Conservation (phyloP, 2,329 filamentous ascomycete species). For the Aspergillus nomiae region DNA sequence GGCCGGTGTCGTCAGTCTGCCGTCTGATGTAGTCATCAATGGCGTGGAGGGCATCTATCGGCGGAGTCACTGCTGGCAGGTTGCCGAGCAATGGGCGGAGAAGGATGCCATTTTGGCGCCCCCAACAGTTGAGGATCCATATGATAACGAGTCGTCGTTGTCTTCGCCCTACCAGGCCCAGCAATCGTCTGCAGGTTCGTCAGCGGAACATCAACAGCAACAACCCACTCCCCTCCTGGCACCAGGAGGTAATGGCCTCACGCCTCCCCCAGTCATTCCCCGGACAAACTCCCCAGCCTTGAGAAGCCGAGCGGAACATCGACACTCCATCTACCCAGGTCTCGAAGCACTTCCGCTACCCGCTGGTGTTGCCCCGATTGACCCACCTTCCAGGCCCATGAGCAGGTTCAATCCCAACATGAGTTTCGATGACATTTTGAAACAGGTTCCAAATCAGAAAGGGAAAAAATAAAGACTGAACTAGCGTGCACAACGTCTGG, state of each 20-base stretch:
- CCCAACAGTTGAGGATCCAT: slow-evolving; percentile 36
- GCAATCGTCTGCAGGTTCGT: slow-evolving; percentile 40
- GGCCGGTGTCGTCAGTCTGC: slow-evolving; percentile 62
- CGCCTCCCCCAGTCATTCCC: slow-evolving; percentile 38
- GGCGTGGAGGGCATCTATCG: slow-evolving; percentile 69
- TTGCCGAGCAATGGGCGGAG: slow-evolving; percentile 63
- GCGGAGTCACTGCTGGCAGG: slow-evolving; percentile 69
- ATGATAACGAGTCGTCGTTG: slow-evolving; percentile 40
- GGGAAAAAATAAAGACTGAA: slow-evolving; percentile 35
- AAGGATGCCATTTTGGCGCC: slow-evolving; percentile 38
- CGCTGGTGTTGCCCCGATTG: slow-evolving; percentile 44
- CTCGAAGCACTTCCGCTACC: slow-evolving; percentile 49
- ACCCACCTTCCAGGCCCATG: slow-evolving; percentile 41
- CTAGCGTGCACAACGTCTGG: slow-evolving; percentile 11
- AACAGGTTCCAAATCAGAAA: slow-evolving; percentile 40
- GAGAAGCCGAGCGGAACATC: slow-evolving; percentile 37
- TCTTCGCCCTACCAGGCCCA: slow-evolving; percentile 41
- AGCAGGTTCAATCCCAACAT: slow-evolving; percentile 50
- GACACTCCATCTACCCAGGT: slow-evolving; percentile 47
- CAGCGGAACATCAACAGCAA: slow-evolving; percentile 34
- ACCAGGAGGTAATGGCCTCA: slow-evolving; percentile 32
- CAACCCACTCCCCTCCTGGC: slow-evolving; percentile 36
- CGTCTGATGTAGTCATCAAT: slow-evolving; percentile 65
- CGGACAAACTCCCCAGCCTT: slow-evolving; percentile 35
- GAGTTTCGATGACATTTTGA: slow-evolving; percentile 53